Base-by-base conservation (phyloP, 2,329 filamentous ascomycete genomes). In the Aureobasidium sp. region DNA sequence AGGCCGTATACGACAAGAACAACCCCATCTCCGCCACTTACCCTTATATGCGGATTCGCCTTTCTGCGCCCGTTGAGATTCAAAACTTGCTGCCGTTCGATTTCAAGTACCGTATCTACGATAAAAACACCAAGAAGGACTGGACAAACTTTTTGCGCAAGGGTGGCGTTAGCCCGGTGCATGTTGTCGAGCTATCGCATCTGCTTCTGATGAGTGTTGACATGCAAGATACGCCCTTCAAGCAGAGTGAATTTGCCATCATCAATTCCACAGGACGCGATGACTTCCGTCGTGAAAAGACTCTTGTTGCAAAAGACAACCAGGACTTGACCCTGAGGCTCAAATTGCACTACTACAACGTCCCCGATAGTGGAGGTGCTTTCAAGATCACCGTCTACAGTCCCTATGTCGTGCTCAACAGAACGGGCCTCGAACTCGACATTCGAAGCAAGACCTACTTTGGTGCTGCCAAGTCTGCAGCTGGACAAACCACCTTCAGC, bases 61-160 rank as follows among this genome's bases (percentile, higher is more conserved):
- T 99, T 2, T 96, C 91, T 27, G 93, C 94, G 0, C 94, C 95
- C 0, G 85, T 99, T 15, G 93, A 96, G 55, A 82, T 99, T 5
- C 93, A 99, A 74, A 99, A 99, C 67, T 78, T 99, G 47, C 78
- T 99, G 41, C 94, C 94, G 0, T 97, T 94, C 71, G 94, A 99
- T 75, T 99, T 99, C 84, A 97, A 99, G 75, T 99, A 99, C 74
- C 87, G 93, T 61, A 97, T 99, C 61, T 99, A 97, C 71, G 94
- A 99, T 78, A 97, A 95, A 78, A 95, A 96, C 73, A 97, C 92
- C 0, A 95, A 93, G 80, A 96, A 95, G 73, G 94, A 99, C 73
- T 99, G 94, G 94, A 95, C 91, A 5, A 99, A 99, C 73, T 99
- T 99, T 77, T 78, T 99, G 51, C 86, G 94, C 62, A 97, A 97